Conservation (phyloP, 257 asterid genomes). For the Solanum pennellii region DNA sequence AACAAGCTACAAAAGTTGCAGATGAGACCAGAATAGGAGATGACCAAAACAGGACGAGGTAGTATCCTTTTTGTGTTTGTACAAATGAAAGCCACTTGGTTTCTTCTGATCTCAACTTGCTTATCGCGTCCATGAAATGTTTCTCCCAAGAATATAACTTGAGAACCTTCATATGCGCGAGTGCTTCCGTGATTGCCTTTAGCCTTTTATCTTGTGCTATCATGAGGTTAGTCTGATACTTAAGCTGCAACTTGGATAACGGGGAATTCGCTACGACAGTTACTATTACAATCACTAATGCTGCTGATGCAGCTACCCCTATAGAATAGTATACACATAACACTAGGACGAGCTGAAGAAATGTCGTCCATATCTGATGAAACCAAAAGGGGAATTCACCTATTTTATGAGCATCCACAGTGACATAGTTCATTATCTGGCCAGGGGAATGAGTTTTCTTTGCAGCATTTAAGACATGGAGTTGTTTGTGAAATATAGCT, state of each 20-base stretch:
- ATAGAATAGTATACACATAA: conserved; percentile 43
- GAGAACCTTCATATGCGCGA: conserved; percentile 72
- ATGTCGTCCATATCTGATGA: conserved; percentile 81
- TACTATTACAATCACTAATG: conserved; percentile 45
- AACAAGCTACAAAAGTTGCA: conserved; percentile 83
- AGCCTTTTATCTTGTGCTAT: conserved; percentile 69
- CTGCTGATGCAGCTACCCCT: conserved; percentile 67
- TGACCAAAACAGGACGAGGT: conserved; percentile 68
- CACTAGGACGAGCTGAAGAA: conserved; percentile 58
- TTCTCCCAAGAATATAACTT: conserved; percentile 83
- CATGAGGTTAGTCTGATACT: conserved; percentile 66
- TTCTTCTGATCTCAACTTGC: conserved; percentile 37
- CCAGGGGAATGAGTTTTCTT: conserved; percentile 65
- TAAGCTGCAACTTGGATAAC: conserved; percentile 66
- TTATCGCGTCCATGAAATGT: conserved; percentile 48
- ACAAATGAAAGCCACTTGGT: conserved; percentile 62
- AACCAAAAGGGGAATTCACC: conserved; percentile 81
- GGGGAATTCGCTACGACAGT: conserved; percentile 63
- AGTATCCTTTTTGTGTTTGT: conserved; percentile 49
- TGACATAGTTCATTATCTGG: conserved; percentile 70
- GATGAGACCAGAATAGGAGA: conserved; percentile 77
- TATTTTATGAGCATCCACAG: conserved; percentile 76
- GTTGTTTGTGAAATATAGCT: conserved; percentile 57
- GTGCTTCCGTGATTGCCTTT: conserved; percentile 66
- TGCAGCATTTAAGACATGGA: conserved; percentile 55